Base-by-base conservation (phyloP, 345 rosid species). In the Euphorbia tirucalli region DNA sequence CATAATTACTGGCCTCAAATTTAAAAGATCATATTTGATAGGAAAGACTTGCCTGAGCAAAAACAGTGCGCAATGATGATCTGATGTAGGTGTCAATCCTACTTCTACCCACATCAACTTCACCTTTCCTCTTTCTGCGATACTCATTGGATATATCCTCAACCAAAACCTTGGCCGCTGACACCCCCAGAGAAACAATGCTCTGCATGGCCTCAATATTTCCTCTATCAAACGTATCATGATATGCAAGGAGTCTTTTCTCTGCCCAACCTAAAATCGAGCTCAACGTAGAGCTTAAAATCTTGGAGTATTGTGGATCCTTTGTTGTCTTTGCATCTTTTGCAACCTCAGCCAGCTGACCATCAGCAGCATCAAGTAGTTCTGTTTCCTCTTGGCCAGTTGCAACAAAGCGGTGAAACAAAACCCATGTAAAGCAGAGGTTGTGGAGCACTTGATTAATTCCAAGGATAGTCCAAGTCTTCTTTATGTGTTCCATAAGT, bases 61-160 rank as follows among this genome's bases (percentile, higher is more conserved):
- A 95, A 65, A 91, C 92, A 43, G 99, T 92, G 66, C 96, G 93
- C 66, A 95, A 78, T 11, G 99, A 95, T 46, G 99, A 95, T 79
- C 99, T 90, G 80, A 95, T 92, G 84, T 95, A 95, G 37, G 98
- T 95, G 69, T 95, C 99, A 66, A 90, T 85, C 78, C 96, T 89
- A 56, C 81, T 83, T 27, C 92, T 91, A 70, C 89, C 90, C 57
- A 90, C 96, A 83, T 95, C 97, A 67, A 86, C 91, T 72, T 89
- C 94, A 68, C 87, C 85, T 83, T 81, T 92, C 84, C 96, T 89
- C 83, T 79, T 92, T 68, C 99, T 79, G 25, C 96, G 96, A 70
- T 95, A 95, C 79, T 92, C 99, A 24, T 87, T 88, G 72, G 99
- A 95, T 77, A 95, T 87, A 83, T 95, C 99, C 79, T 90, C 99